phyloP scores from a whole-genome alignment of 768 basidiomycete genomes.

The Guyanaporus albipodus region DNA sequence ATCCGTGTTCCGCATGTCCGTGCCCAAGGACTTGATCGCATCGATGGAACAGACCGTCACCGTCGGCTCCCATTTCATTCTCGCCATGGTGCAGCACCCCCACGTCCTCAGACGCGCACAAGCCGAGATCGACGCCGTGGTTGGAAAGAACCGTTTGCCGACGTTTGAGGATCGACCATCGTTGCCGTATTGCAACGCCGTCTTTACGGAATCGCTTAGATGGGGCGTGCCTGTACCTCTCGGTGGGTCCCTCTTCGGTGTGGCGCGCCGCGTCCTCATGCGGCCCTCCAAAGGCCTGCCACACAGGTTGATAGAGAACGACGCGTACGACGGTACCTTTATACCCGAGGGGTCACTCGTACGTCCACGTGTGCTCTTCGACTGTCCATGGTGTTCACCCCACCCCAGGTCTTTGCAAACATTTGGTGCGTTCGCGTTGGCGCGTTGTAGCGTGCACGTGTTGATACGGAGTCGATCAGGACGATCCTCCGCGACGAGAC shows the following conservation, averaged over 20 bases:
- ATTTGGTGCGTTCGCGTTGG: conserved; percentile 43
- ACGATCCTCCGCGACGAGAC: conserved; percentile 44
- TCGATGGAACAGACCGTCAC: conserved; percentile 53
- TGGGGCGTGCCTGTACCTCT: conserved; percentile 59
- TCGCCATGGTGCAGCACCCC: conserved; percentile 64
- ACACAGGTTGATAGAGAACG: conserved; percentile 62
- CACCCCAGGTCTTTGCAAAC: conserved; percentile 49
- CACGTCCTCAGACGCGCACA: conserved; percentile 55
- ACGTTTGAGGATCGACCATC: conserved; percentile 49
- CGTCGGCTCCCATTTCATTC: conserved; percentile 50
- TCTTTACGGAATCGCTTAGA: conserved; percentile 53
- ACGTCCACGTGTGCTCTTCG: conserved; percentile 7
- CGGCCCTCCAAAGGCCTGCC: conserved; percentile 48
- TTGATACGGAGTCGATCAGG: background rate
- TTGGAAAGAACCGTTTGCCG: conserved; percentile 46
- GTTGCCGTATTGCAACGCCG: conserved; percentile 56
- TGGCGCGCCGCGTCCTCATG: background rate
- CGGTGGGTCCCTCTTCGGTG: conserved; percentile 37
- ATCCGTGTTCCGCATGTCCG: background rate
- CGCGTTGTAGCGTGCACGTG: background rate
- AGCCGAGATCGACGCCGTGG: conserved; percentile 58
- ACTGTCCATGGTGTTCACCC: background rate
- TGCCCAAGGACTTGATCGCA: too few species aligned
- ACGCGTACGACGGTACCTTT: conserved; percentile 54
- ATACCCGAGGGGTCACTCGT: conserved; percentile 64